Evolutionary conservation across 2,329 filamentous ascomycete genomes (phyloP).

Genomic region (Aspergillus sp.): DNA sequence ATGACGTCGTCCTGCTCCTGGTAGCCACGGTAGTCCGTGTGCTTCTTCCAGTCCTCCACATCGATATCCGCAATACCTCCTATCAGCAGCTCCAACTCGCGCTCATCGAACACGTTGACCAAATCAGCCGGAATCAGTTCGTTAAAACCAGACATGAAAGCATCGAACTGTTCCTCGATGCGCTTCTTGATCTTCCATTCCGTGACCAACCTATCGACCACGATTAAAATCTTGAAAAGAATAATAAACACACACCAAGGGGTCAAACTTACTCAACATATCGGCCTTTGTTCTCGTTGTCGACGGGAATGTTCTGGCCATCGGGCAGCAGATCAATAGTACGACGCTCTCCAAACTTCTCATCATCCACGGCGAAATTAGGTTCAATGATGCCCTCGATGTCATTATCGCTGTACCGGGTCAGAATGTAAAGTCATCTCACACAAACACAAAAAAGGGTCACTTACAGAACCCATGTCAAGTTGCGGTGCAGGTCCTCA

Average conservation of each 20-base stretch:
- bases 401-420: conserved; percentile 64
- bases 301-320: conserved; percentile 88
- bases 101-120: conserved; percentile 97
- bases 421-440: background rate
- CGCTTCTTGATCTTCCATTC: conserved; percentile 99
- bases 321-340: conserved; percentile 89
- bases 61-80: conserved; percentile 99
- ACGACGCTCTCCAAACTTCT: conserved; percentile 88
- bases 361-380: conserved; percentile 94
- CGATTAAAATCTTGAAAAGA: conserved; percentile 1
- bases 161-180: conserved; percentile 95
- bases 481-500: conserved; percentile 89
- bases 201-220: conserved; percentile 63
- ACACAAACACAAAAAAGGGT: background rate
- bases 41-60: conserved; percentile 99
- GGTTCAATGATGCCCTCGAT: conserved; percentile 91
- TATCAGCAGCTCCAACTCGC: conserved; percentile 90
- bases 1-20: conserved; percentile 96
- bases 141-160: conserved; percentile 94
- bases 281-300: conserved; percentile 97
- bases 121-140: conserved; percentile 94
- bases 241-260: background rate
- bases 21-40: conserved; percentile 97
- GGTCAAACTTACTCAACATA: conserved; percentile 69
- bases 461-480: conserved; percentile 82